Evolutionary conservation across 176 grass and related monocot genomes (phyloP), one percentile per base, ranked within the genome.

Genomic region (Poa annua): DNA sequence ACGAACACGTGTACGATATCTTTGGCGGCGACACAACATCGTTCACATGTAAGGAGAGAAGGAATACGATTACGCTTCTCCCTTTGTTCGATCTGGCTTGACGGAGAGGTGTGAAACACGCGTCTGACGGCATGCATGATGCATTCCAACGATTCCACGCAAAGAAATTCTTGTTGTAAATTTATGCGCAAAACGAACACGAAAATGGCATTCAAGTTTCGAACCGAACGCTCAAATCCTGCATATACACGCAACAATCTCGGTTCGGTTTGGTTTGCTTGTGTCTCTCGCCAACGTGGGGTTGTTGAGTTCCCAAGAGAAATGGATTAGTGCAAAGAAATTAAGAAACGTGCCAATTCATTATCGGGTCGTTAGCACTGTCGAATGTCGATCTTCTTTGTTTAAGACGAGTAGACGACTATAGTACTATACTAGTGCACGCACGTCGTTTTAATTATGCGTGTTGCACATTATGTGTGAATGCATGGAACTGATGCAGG

Each of bases 31-130:
- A 26, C 36, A 29, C 3, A n/a, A 41, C 6, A 13, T 33, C 14
- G 71, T 50, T 17, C 71, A 74, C 71, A 74, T 74, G 71, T 36
- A 36, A 17, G 5, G 48, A 73, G 70, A 74, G 48, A 25, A 74
- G 26, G 71, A 74, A 74, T 50, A 51, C 71, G 14, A 74, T 33
- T 8, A 16, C 24, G 75, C 55, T 64, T 61, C 57, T 63, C 59
- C 16, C 36, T 45, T 3, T 41, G 4, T 59, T 17, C 7, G 41
- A 42, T 42, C 21, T n/a, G 56, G 1, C 16, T 64, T 17, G 38
- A 35, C 9, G 22, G 17, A 12, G 42, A 33, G 42, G 47, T 8
- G 63, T 68, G 78, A 66, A 68, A 68, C 32, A 52, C 20, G 8
- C 35, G 45, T 38, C 19, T 25, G 63, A 36, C 62, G 45, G 74